Evolutionary conservation across 169 alveolate species (phyloP).

Genomic region (Amoebophrya sp.): DNA sequence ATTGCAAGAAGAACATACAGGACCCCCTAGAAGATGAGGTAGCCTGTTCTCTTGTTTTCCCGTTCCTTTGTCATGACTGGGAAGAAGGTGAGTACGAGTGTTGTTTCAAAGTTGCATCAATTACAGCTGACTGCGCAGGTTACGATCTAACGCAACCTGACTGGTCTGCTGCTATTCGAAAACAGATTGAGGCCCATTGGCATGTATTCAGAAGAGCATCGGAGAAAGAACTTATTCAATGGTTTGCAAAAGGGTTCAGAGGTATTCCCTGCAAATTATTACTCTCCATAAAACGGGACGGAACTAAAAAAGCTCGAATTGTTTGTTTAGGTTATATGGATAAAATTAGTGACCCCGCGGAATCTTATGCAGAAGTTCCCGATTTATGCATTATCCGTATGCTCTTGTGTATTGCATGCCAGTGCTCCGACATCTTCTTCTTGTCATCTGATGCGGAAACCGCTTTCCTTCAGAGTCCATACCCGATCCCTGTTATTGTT

Average conservation of each 20-base stretch:
- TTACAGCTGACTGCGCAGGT: neutral
- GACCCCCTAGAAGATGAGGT: neutral
- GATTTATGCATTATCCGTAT: neutral
- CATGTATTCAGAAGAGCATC: neutral
- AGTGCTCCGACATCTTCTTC: neutral
- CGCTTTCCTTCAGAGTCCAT: neutral
- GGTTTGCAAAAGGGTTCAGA: neutral
- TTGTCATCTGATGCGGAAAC: neutral
- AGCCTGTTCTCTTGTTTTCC: neutral
- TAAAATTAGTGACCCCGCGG: neutral
- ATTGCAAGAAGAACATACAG: neutral
- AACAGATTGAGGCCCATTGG: neutral
- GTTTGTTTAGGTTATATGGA: neutral
- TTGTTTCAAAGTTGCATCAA: neutral
- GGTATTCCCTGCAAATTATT: neutral
- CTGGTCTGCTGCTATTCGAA: neutral
- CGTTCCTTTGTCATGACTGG: neutral
- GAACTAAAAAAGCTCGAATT: neutral
- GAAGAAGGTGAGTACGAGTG: neutral
- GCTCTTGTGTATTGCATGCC: neutral
- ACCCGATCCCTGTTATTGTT: neutral
- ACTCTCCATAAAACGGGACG: neutral
- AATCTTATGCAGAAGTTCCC: neutral
- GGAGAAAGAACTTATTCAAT: neutral
- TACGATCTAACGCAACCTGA: neutral